These are phyloP conservation scores for Hypoxylon sp. DNA, from an alignment of 2,329 filamentous ascomycete species.

Conservation along the genomic window DNA sequence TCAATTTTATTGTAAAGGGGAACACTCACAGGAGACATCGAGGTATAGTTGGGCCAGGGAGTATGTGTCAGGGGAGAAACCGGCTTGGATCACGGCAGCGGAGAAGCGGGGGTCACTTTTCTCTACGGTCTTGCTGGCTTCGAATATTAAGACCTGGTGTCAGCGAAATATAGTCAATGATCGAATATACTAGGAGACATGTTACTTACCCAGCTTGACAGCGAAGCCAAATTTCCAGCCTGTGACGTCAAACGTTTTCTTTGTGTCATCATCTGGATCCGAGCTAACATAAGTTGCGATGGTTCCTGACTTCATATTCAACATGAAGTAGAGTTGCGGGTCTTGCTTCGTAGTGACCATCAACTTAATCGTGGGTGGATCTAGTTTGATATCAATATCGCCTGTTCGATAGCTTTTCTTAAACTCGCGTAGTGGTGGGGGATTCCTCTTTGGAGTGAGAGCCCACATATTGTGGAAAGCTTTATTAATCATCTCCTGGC, in stretches of 20 bases:
- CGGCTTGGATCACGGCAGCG: neutral
- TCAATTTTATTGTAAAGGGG: neutral
- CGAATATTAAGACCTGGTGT: neutral
- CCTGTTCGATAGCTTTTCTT: conserved; percentile 1
- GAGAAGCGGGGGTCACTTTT: neutral
- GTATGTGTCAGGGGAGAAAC: neutral
- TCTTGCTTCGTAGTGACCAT: conserved; percentile 1
- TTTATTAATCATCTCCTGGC: conserved; percentile 2
- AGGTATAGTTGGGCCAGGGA: neutral
- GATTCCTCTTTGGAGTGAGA: neutral
- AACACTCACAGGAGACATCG: neutral
- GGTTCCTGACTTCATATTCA: neutral
- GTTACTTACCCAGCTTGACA: neutral
- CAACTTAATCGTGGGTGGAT: neutral
- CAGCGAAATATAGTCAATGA: neutral
- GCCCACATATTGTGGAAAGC: conserved; percentile 4
- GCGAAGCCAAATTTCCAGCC: conserved; percentile 3
- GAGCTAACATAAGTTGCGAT: conserved; percentile 1
- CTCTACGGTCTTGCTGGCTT: neutral
- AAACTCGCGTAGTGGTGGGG: neutral
- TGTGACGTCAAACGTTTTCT: neutral
- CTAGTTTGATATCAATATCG: neutral
- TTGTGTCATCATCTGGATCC: neutral
- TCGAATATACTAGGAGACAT: neutral
- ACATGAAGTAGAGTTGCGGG: conserved; percentile 1